Evolutionary conservation across 495 filamentous ascomycete species (phyloP).

Genomic region (Staphylotrichum longicolle): DNA sequence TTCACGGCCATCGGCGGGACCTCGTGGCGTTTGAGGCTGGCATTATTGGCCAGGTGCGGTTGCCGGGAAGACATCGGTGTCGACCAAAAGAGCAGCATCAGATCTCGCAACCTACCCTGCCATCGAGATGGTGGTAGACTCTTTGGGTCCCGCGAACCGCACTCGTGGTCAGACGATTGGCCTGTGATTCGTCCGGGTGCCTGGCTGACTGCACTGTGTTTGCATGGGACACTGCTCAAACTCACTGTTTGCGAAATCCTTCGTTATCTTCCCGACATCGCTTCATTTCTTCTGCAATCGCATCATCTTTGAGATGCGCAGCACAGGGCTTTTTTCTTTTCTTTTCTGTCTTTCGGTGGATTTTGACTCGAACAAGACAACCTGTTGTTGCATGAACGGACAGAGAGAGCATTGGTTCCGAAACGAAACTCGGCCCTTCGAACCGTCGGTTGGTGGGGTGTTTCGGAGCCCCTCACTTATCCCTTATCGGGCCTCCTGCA

Average conservation of each 20-base stretch:
- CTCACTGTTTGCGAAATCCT: too few relatives aligned
- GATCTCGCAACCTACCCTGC: neutral
- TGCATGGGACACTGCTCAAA: neutral
- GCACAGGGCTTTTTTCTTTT: too few relatives aligned
- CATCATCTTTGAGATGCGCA: neutral
- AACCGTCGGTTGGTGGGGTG: constrained; percentile 5
- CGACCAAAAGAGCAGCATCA: neutral
- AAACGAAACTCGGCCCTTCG: too few relatives aligned
- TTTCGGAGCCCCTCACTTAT: constrained; percentile 4
- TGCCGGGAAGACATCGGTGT: neutral
- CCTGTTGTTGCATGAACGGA: too few relatives aligned
- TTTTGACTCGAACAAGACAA: too few relatives aligned
- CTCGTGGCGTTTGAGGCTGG: neutral
- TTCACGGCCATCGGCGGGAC: neutral
- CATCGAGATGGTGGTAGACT: constrained; percentile 12
- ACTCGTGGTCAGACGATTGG: constrained; percentile 32
- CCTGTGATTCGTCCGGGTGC: constrained; percentile 24
- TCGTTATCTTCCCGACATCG: neutral
- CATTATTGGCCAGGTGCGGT: constrained; percentile 1
- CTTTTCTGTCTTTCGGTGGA: too few relatives aligned
- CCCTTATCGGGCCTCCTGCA: constrained; percentile 4
- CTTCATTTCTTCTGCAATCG: neutral
- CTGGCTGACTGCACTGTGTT: neutral
- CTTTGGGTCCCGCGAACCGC: constrained; percentile 13
- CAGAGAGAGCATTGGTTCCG: neutral